A percentile compares a stretch with the other conserved stretches of the same genome.
phyloP scores from a whole-genome alignment of 1,284 basidiomycete species.

The Ustilago curta region DNA sequence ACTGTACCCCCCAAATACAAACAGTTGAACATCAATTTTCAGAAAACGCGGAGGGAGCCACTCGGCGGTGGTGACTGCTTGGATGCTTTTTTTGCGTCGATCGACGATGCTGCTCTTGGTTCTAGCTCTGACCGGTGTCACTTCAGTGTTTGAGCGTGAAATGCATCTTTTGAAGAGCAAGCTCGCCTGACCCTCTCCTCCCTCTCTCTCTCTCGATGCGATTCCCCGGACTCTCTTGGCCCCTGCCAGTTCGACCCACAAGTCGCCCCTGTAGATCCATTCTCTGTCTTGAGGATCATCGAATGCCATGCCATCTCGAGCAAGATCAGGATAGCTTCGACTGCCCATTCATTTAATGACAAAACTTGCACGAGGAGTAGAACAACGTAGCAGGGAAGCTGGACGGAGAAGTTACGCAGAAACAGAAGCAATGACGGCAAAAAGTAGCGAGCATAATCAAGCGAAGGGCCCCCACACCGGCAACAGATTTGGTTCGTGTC shows the following conservation, averaged over 20 bases:
- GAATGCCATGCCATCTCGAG: background rate
- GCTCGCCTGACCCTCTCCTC: conserved; percentile 2
- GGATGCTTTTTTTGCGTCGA: conserved; percentile 8
- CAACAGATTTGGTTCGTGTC: no score
- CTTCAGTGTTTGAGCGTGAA: conserved; percentile 7
- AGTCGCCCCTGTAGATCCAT: conserved; percentile 1
- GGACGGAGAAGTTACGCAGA: conserved; percentile 1
- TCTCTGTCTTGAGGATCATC: background rate
- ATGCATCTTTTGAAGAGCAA: background rate
- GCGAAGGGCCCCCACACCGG: conserved; percentile 23
- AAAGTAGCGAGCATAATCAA: conserved; percentile 39
- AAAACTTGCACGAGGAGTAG: no score
- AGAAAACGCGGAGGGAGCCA: conserved; percentile 2
- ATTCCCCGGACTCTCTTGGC: conserved; percentile 1
- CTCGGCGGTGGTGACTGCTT: background rate
- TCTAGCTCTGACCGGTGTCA: background rate
- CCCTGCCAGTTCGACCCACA: background rate
- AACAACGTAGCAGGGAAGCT: no score
- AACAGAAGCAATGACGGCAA: no score
- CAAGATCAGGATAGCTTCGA: no score
- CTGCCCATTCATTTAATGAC: no score
- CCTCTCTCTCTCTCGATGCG: background rate
- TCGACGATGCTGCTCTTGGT: background rate
- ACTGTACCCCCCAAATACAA: no score
- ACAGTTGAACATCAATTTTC: no score